Conservation (phyloP, 805 yeast genomes). For the Suhomyces prunicola region DNA sequence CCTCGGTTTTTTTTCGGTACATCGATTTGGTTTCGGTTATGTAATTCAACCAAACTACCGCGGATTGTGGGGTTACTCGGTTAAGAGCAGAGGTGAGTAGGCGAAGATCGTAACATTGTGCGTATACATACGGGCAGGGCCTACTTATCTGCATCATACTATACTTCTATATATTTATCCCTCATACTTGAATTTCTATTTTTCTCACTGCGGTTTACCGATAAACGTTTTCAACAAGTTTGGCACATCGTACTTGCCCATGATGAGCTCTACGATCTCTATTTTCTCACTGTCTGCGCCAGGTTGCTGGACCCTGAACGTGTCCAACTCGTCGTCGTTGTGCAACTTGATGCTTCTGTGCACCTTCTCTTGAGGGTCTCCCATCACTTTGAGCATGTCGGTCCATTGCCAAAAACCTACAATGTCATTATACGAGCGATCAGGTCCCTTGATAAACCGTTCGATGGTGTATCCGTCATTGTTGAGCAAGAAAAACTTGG, state of each 20-base stretch:
- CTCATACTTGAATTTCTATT: not conserved
- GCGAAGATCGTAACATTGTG: not conserved
- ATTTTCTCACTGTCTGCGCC: slow-evolving; percentile 15
- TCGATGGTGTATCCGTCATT: slow-evolving; percentile 91
- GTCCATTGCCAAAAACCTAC: slow-evolving; percentile 83
- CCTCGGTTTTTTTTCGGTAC: slow-evolving; percentile 2
- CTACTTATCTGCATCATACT: not conserved
- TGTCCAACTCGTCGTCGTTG: slow-evolving; percentile 19
- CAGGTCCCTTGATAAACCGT: slow-evolving; percentile 77
- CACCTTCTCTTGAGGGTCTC: slow-evolving; percentile 33
- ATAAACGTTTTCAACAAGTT: slow-evolving; percentile 15
- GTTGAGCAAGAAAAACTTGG: slow-evolving; percentile 72
- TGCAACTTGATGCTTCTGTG: slow-evolving; percentile 21
- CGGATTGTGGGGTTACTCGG: not conserved
- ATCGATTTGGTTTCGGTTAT: not conserved
- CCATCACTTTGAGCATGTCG: slow-evolving; percentile 61
- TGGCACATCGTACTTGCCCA: slow-evolving; percentile 27
- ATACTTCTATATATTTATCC: not conserved
- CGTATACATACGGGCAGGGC: not conserved
- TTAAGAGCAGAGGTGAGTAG: not conserved
- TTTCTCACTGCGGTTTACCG: not conserved
- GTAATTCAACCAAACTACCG: not conserved
- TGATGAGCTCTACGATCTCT: slow-evolving; percentile 23
- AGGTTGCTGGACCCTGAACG: slow-evolving; percentile 8
- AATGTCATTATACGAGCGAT: slow-evolving; percentile 76